Base-by-base conservation (phyloP, 805 yeast genomes). In the Candida patagonica region DNA sequence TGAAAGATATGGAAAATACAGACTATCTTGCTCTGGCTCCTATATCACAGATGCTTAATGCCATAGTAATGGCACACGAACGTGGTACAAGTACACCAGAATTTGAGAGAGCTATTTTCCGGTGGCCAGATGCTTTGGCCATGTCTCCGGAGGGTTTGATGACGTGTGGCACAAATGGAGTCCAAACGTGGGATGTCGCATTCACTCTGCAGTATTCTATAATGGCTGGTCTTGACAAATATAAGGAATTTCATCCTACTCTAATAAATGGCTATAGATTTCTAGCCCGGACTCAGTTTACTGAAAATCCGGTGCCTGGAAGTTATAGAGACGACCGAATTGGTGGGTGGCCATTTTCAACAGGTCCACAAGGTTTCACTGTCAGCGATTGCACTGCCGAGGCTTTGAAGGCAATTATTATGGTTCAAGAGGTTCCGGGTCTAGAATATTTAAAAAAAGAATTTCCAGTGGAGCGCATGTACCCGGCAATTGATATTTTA, bases 311-410 rank as follows among this genome's bases (percentile, higher is more conserved):
- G 55, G 83, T 61, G 3, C 72, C 68, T 1, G 94, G 87, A 6
- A 76, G 86, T 38, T 89, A 70, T 61, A 70, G 98, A 50, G 97
- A 92, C 55, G 71, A 69, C 42, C 66, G 97, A 38, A 68, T 65
- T 30, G 99, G 98, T 15, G 94, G 85, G 1, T 92, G 95, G 94
- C 96, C 96, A 0, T 92, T 89, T 57, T 83, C 95, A 37, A 92
- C 97, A 0, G 87, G 88, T 52, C 79, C 80, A 4, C 99, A 92
- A 62, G 99, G 99, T 0, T 92, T 89, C 54, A 82, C 95, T 0
- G 99, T 92, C 2, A 77, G 94, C 51, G 99, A 92, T 59, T 89
- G 97, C 62, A 89, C 98, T 1, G 95, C 96, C 0, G 98, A 89
- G 58, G 84, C 96, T 0, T 65, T 88, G 48, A 92, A 92, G 56